Percentiles rank a stretch among this genome's conserved stretches.
phyloP scores from a whole-genome alignment of 75 land plant genomes.

The Pinus taeda region DNA sequence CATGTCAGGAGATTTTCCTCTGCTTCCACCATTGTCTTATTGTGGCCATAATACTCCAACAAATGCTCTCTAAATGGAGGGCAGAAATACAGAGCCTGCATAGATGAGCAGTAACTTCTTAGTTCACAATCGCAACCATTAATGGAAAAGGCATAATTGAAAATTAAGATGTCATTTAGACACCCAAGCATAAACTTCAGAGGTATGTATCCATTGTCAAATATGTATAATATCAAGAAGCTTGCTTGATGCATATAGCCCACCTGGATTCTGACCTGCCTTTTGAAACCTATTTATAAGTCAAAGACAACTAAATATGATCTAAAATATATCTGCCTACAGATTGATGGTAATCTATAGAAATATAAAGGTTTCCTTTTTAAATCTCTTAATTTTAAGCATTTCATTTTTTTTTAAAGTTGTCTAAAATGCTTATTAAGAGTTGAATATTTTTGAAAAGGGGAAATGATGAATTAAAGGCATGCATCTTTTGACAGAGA shows the following conservation, averaged over 20 bases:
- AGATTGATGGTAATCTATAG: not conserved
- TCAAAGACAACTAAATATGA: not conserved
- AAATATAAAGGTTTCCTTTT: not conserved
- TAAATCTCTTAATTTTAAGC: not conserved
- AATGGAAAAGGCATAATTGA: not conserved
- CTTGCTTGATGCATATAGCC: not conserved
- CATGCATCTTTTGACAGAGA: not conserved
- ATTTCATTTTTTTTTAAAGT: not conserved
- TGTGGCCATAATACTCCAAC: slow-evolving; percentile 75
- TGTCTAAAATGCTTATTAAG: not conserved
- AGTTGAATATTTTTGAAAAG: not conserved
- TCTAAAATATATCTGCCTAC: not conserved
- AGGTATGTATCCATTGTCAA: not conserved
- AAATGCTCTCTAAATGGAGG: slow-evolving; percentile 95
- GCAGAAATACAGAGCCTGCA: slow-evolving; percentile 97
- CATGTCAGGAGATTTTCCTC: slow-evolving; percentile 96
- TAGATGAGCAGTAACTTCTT: slow-evolving; percentile 7
- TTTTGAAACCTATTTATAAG: not conserved
- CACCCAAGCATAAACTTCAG: not conserved
- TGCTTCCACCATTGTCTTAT: slow-evolving; percentile 59
- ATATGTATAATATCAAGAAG: not conserved
- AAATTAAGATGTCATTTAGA: not conserved
- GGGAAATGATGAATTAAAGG: not conserved
- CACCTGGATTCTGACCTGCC: not conserved
- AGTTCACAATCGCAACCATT: not conserved